Base-by-base conservation (phyloP, 1,284 basidiomycete species). In the Gomphus bonarii region DNA sequence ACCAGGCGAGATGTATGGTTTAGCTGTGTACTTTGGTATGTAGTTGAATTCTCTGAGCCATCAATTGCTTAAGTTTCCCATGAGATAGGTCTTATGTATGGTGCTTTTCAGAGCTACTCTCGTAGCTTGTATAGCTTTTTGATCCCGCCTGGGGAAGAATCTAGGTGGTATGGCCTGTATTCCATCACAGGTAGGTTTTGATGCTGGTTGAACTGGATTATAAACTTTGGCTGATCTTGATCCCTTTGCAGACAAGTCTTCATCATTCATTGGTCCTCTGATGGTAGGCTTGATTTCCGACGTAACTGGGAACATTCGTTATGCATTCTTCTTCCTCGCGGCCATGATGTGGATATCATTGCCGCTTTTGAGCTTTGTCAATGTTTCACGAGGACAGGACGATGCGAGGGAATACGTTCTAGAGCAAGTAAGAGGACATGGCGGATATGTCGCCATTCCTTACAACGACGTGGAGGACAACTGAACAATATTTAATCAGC, bases 231-330 rank as follows among this genome's bases (percentile, higher is more conserved):
- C 16, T 43, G 28, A 56, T 28, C 14, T 51, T 54, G 36, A 53
- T 47, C 22, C 7, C 22, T 10, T 20, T 62, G 33, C 69, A 91
- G 82, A 58, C 50, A 58, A 58, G 43, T 91, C 88, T 14, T 85
- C 84, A 58, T 91, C 88, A 9, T 95, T 95, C 68, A 69, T 95
- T n/a, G 91, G 91, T 0, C 91, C 91, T 1, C 74, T 91, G 3
- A 73, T 90, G 22, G 91, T 97, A 1, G 92, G 91, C 0, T 63
- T 92, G 43, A 89, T 97, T 50, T 82, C 91, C 0, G 91, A 95
- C 66, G 69, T 75, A 48, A 93, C 90, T 0, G 91, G 91, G 1
- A 90, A 95, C 68, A 93, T 95, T 58, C 85, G 92, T 18, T 88
- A 88, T 61, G 85, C 85, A 1, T 97, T 97, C 69, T 82, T 91